phyloP scores from a whole-genome alignment of 805 yeast species.

The Myxozyma kluyveri region DNA sequence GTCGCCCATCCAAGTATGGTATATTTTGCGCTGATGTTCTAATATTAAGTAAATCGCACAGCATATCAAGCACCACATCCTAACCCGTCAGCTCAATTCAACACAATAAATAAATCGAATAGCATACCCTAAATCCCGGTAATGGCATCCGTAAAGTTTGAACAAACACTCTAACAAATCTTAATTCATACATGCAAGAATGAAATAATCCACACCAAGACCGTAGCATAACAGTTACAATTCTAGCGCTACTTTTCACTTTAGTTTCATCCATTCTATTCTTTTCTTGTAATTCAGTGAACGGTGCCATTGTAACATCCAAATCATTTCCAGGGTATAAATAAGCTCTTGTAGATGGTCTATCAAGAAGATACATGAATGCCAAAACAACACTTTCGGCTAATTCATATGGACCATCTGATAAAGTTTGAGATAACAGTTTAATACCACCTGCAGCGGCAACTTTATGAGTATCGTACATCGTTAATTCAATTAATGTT shows the following conservation, averaged over 20 bases:
- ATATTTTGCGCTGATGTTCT: constrained; percentile 54
- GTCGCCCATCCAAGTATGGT: constrained; percentile 37
- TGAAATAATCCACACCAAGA: constrained; percentile 70
- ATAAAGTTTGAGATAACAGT: constrained; percentile 46
- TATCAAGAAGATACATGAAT: constrained; percentile 56
- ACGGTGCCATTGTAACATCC: constrained; percentile 61
- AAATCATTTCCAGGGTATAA: constrained; percentile 63
- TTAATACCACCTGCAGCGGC: constrained; percentile 48
- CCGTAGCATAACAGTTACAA: constrained; percentile 61
- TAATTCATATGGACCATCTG: constrained; percentile 53
- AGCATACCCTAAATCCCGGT: constrained; percentile 40
- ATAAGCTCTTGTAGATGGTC: constrained; percentile 51
- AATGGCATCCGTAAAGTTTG: constrained; percentile 61
- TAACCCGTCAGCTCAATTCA: constrained; percentile 37
- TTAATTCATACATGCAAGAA: constrained; percentile 55
- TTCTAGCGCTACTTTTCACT: constrained; percentile 57
- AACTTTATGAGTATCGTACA: constrained; percentile 46
- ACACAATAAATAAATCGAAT: neutral
- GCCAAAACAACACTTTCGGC: constrained; percentile 48
- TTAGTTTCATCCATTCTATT: constrained; percentile 51
- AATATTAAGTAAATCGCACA: constrained; percentile 65
- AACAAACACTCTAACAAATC: constrained; percentile 56
- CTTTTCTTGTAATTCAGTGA: constrained; percentile 58
- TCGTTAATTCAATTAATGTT: constrained; percentile 50
- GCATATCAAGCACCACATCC: constrained; percentile 64